These are phyloP conservation scores for Talaromyces liani DNA, from an alignment of 495 filamentous ascomycete genomes.

Conservation along the genomic window DNA sequence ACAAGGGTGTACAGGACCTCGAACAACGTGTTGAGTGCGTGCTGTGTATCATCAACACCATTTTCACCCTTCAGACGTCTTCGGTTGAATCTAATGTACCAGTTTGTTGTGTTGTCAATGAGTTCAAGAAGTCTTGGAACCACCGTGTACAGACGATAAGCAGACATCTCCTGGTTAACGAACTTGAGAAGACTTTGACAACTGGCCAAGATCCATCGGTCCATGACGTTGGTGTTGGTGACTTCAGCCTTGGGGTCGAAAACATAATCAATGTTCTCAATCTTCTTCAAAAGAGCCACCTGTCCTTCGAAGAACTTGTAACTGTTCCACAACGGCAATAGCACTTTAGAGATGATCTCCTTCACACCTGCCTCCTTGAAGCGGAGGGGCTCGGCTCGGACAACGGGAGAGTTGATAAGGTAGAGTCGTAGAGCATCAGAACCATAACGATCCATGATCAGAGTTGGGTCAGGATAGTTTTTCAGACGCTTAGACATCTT, in stretches of 20 bases:
- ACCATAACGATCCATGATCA: constrained; percentile 84
- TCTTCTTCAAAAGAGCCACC: constrained; percentile 85
- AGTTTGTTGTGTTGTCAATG: constrained; percentile 96
- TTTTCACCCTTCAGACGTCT: constrained; percentile 91
- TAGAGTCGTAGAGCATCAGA: constrained; percentile 92
- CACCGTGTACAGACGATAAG: constrained; percentile 80
- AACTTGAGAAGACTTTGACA: constrained; percentile 90
- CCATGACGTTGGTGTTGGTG: constrained; percentile 88
- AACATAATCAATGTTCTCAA: constrained; percentile 66
- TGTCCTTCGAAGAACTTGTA: constrained; percentile 99
- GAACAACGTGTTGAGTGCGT: constrained; percentile 94
- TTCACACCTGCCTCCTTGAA: constrained; percentile 94
- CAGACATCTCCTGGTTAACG: constrained; percentile 91
- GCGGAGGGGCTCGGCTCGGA: constrained; percentile 80
- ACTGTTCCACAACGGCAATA: constrained; percentile 93
- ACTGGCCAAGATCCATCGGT: constrained; percentile 89
- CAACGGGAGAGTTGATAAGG: constrained; percentile 95
- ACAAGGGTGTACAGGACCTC: constrained; percentile 88
- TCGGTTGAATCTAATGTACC: constrained; percentile 99
- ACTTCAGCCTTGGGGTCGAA: constrained; percentile 71
- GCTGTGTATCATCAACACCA: constrained; percentile 77
- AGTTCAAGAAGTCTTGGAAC: constrained; percentile 80
- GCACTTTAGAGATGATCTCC: constrained; percentile 89
- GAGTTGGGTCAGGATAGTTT: constrained; percentile 88
- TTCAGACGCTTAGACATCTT: constrained; percentile 99